These are phyloP conservation scores for Spencermartinsiella ligniputridi DNA, from an alignment of 1,139 yeast genomes.

Conservation along the genomic window DNA sequence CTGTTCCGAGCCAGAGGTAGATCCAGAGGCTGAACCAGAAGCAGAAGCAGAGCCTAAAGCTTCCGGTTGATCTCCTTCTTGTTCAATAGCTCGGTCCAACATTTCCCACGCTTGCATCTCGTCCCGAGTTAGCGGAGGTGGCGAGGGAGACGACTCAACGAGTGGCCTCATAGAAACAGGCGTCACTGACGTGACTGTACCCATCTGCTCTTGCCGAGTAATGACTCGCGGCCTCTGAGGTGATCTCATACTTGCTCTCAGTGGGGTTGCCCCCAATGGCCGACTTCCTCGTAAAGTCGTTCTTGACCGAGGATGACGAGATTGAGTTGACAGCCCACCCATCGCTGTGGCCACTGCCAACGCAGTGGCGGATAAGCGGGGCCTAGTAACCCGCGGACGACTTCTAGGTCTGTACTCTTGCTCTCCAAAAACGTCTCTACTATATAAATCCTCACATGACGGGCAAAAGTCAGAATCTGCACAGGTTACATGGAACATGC, in stretches of 20 bases:
- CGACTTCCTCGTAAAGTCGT: neutral
- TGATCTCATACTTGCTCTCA: neutral
- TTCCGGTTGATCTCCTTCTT: neutral
- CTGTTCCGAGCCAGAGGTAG: neutral
- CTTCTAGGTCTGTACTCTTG: neutral
- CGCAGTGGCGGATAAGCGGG: neutral
- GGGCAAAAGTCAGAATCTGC: slow-evolving; percentile 33
- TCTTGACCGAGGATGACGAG: neutral
- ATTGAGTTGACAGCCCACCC: neutral
- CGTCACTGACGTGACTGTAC: neutral
- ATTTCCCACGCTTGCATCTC: slow-evolving; percentile 32
- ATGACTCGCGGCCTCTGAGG: neutral
- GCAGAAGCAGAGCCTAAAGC: neutral
- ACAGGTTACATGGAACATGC: slow-evolving; percentile 31
- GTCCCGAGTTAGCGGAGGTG: slow-evolving; percentile 24
- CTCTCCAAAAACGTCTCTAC: neutral
- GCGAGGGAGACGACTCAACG: slow-evolving; percentile 4
- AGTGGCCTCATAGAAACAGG: neutral
- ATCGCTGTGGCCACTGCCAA: neutral
- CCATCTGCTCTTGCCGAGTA: neutral
- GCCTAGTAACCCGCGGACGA: neutral
- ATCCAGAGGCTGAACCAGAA: neutral
- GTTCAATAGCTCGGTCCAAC: slow-evolving; percentile 27
- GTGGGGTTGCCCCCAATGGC: neutral
- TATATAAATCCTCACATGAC: slow-evolving; percentile 22